Percentiles rank a stretch among this genome's conserved stretches.
These are phyloP conservation scores for Aspergillus pseudonomiae DNA, from an alignment of 2,329 filamentous ascomycete species.

Conservation along the genomic window DNA sequence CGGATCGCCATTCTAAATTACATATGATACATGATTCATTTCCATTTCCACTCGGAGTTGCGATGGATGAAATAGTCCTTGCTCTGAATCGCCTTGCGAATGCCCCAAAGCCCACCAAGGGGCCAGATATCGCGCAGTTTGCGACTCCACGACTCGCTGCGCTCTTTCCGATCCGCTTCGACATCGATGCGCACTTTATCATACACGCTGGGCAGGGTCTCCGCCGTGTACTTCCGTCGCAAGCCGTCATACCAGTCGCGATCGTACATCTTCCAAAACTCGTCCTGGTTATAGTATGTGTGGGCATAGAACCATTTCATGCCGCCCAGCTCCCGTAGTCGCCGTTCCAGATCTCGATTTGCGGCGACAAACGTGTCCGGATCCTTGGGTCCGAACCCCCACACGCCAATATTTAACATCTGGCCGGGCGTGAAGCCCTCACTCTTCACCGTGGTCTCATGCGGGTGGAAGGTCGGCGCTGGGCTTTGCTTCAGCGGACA, in stretches of 20 bases:
- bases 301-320: conserved; percentile 89
- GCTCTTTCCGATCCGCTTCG: conserved; percentile 13
- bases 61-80: conserved; percentile 23
- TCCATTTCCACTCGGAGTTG: conserved; percentile 23
- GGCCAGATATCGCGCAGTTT: conserved; percentile 18
- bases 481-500: conserved; percentile 55
- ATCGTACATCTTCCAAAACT: conserved; percentile 50
- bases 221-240: conserved; percentile 43
- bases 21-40: background rate
- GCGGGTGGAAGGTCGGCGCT: conserved; percentile 20
- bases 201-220: conserved; percentile 23
- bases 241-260: conserved; percentile 40
- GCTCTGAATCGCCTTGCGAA: conserved; percentile 22
- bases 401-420: conserved; percentile 66
- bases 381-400: conserved; percentile 70
- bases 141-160: conserved; percentile 18
- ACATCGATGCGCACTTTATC: conserved; percentile 26
- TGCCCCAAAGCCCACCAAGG: conserved; percentile 19
- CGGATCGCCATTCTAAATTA: background rate
- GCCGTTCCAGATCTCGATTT: conserved; percentile 72
- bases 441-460: conserved; percentile 30
- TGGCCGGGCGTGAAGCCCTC: conserved; percentile 15
- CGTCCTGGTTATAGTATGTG: conserved; percentile 71
- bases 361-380: conserved; percentile 60
- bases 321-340: conserved; percentile 69